Base-by-base conservation (phyloP, 306 rosid species). In the Prunus mume region DNA sequence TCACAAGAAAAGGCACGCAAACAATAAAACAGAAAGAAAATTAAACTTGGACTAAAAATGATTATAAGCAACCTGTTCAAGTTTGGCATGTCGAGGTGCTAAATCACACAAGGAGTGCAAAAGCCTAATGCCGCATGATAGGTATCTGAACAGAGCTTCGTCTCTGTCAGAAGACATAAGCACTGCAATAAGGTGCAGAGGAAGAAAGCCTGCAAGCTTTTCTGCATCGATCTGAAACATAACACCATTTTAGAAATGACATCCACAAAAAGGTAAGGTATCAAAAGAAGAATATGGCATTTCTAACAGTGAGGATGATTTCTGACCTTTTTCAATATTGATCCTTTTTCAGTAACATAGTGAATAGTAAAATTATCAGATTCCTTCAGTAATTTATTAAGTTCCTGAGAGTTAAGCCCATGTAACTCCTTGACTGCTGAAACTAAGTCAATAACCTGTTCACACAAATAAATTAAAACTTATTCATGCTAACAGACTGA, bases 91-190 rank as follows among this genome's bases (percentile, higher is more conserved):
- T 58, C 95, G 91, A 82, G 90, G 85, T 45, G 98, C 92, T 85
- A 94, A 88, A 78, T 94, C 98, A 77, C 92, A 94, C 79, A 90
- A 84, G 85, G 98, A 85, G 79, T 94, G 92, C 89, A 94, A 85
- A 56, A 94, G 91, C 63, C 97, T 92, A 72, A 89, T 78, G 34
- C 97, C 97, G 80, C 90, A 76, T 74, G 88, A 74, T 78, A 92
- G 81, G 86, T 92, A 89, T 80, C 76, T 92, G 78, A 82, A 85
- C 77, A 75, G 27, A 49, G 85, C 82, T 81, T 89, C 98, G 73
- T 88, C 84, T 81, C 80, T 85, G 41, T 85, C 82, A 71, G 92
- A 69, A 65, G 93, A 81, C 65, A 90, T 83, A 57, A 92, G 82
- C 67, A 83, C 81, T 49, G 90, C 81, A 87, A 77, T 82, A 77